phyloP scores from a whole-genome alignment of 1,139 yeast genomes.

The Lodderomyces parapsilosis region DNA sequence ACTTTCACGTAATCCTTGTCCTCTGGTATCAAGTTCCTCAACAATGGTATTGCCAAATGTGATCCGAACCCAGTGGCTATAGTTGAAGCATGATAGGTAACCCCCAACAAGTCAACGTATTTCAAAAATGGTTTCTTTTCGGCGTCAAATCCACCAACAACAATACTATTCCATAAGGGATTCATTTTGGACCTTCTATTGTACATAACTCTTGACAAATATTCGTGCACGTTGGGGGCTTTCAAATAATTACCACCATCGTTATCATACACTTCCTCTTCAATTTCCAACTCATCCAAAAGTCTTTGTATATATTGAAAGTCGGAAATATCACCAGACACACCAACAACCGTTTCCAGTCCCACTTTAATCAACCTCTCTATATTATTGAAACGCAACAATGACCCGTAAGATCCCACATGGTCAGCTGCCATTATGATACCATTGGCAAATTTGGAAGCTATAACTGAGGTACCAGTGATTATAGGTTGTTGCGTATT shows the following conservation, averaged over 20 bases:
- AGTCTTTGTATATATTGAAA: slow-evolving; percentile 78
- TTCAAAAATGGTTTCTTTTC: slow-evolving; percentile 67
- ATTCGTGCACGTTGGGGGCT: slow-evolving; percentile 87
- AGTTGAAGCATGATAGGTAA: slow-evolving; percentile 82
- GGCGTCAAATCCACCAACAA: slow-evolving; percentile 86
- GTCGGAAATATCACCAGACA: slow-evolving; percentile 94
- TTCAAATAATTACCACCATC: slow-evolving; percentile 71
- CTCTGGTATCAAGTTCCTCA: slow-evolving; percentile 78
- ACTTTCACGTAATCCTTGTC: slow-evolving; percentile 75
- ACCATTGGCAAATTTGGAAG: slow-evolving; percentile 87
- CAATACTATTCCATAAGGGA: slow-evolving; percentile 93
- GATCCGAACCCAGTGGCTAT: slow-evolving; percentile 97
- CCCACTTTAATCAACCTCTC: slow-evolving; percentile 88
- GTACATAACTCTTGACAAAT: slow-evolving; percentile 81
- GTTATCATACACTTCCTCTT: slow-evolving; percentile 32
- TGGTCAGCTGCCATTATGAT: slow-evolving; percentile 94
- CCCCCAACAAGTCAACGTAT: slow-evolving; percentile 90
- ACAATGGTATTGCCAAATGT: slow-evolving; percentile 86
- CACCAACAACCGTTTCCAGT: slow-evolving; percentile 81
- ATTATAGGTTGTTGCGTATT: slow-evolving; percentile 93
- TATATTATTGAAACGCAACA: slow-evolving; percentile 80
- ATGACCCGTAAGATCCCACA: slow-evolving; percentile 89
- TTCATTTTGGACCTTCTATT: slow-evolving; percentile 88
- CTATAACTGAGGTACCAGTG: slow-evolving; percentile 94
- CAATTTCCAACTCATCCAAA: slow-evolving; percentile 59